Percentiles rank a stretch among this genome's conserved stretches.
These are phyloP conservation scores for Suillus decipiens DNA, from an alignment of 768 basidiomycete species.

Conservation along the genomic window DNA sequence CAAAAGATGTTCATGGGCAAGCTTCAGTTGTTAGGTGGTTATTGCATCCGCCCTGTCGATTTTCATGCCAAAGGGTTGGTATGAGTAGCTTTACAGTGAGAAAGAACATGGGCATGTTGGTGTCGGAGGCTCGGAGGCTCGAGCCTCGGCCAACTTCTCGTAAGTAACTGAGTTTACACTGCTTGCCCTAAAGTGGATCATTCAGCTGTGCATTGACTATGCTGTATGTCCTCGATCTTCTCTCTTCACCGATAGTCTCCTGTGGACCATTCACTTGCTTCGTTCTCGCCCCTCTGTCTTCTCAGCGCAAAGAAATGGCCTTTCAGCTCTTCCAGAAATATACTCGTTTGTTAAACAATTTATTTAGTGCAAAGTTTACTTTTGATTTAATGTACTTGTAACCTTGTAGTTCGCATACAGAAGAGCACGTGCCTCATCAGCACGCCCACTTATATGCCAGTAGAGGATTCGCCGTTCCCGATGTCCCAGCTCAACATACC, in stretches of 20 bases:
- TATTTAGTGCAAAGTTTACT: constrained; percentile 4
- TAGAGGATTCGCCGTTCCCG: constrained; percentile 68
- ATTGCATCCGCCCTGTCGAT: neutral
- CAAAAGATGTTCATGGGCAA: neutral
- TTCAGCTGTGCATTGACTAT: constrained; percentile 7
- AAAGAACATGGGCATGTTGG: too few relatives aligned
- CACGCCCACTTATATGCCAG: constrained; percentile 69
- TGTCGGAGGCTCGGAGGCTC: too few relatives aligned
- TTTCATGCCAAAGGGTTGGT: neutral
- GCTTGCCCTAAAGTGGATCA: constrained; percentile 24
- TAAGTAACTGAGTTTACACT: constrained; percentile 2
- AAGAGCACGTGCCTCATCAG: constrained; percentile 88
- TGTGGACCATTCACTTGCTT: constrained; percentile 86
- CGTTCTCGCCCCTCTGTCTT: constrained; percentile 39
- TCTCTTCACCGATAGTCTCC: constrained; percentile 20
- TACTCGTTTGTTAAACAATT: constrained; percentile 59
- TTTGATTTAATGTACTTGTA: constrained; percentile 21
- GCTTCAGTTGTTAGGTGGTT: neutral
- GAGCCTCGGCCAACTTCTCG: neutral
- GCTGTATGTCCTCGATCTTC: constrained; percentile 26
- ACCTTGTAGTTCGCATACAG: constrained; percentile 80
- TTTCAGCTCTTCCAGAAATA: constrained; percentile 80
- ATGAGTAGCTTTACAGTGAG: neutral
- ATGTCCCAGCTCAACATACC: constrained; percentile 73
- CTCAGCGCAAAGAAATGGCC: constrained; percentile 53